These are phyloP conservation scores for Zygnema circumcarinatum DNA, from an alignment of 139 green algal genomes.

Conservation along the genomic window DNA sequence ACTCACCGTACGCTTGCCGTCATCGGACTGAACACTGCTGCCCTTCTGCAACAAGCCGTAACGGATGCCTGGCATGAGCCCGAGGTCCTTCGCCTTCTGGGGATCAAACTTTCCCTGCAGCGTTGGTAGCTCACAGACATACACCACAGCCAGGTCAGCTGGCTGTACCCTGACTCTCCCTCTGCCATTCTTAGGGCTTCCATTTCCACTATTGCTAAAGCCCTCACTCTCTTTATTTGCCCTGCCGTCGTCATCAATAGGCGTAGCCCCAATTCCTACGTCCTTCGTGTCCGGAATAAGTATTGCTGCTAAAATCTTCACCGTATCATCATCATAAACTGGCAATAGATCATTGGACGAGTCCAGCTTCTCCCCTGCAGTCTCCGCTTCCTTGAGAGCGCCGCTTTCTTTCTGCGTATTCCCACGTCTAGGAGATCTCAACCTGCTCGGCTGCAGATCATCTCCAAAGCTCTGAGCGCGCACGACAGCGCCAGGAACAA, in stretches of 20 bases:
- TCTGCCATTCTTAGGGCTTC: not conserved
- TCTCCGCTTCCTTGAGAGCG: not conserved
- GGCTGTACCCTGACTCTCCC: not conserved
- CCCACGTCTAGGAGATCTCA: too few species aligned
- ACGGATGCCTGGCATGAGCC: conserved; percentile 73
- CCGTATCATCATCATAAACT: conserved; percentile 50
- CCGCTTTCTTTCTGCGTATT: not conserved
- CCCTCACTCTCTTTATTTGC: not conserved
- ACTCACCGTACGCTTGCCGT: conserved; percentile 60
- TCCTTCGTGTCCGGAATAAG: not conserved
- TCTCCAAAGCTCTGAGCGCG: conserved; percentile 27
- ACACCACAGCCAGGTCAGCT: conserved; percentile 47
- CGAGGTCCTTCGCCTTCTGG: conserved; percentile 76
- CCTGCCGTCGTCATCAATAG: not conserved
- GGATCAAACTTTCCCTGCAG: conserved; percentile 88
- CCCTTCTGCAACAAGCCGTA: conserved; percentile 81
- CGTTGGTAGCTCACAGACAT: conserved; percentile 72
- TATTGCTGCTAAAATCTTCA: conserved; percentile 55
- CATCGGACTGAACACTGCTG: conserved; percentile 66
- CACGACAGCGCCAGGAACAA: conserved; percentile 36
- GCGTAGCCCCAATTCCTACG: not conserved
- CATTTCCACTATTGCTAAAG: not conserved
- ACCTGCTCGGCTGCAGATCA: not conserved
- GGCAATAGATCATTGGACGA: conserved; percentile 7
- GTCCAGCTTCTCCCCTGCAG: not conserved